Evolutionary conservation across 768 basidiomycete genomes (phyloP), one percentile per base, ranked within the genome.

Genomic region (Termitomyces eurrhizus): DNA sequence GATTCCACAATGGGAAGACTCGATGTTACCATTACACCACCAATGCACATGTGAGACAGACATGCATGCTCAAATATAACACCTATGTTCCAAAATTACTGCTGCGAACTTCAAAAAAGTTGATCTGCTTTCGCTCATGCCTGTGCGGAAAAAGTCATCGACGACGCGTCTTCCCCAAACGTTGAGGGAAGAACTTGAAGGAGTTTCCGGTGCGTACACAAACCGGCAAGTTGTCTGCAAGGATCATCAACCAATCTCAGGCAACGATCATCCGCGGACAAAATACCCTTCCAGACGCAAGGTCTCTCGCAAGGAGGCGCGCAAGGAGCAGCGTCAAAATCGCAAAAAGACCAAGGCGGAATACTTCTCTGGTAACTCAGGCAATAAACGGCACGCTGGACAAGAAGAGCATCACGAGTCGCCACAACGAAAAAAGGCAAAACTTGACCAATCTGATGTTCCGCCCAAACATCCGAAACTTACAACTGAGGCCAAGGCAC

Each of bases 21-120:
- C 85, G 87, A 89, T 88, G 88, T 89, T 88, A 88, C 87, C 87
- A 82, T 75, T 89, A 88, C 87, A 87, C 87, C 84, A 88, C 75
- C 76, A 77, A 77, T 76, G 75, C 76, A 35, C 65, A 57, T 36
- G 13, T 4, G 3, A 8, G 7, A 0, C 0, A 13, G 1, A 5
- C 24, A 3, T n/a, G 9, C 11, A 12, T 3, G 7, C 8, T 11
- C 1, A 4, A 4, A 11, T 3, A 45, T 45, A 21, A 21, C 18
- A 18, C 6, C 1, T 16, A 45, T 3, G n/a, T 12, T 5, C 2
- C 0, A 24, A 5, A 11, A 12, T 13, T 12, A n/a, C 32, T 24
- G 2, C 4, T 45, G 36, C 36, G 1, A 45, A 49, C 16, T 18
- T 14, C 21, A 46, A 24, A 26, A 46, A 26, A 12, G 42, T 44